Base-by-base conservation (phyloP, 345 rosid species). In the Hirschfeldia incana region DNA sequence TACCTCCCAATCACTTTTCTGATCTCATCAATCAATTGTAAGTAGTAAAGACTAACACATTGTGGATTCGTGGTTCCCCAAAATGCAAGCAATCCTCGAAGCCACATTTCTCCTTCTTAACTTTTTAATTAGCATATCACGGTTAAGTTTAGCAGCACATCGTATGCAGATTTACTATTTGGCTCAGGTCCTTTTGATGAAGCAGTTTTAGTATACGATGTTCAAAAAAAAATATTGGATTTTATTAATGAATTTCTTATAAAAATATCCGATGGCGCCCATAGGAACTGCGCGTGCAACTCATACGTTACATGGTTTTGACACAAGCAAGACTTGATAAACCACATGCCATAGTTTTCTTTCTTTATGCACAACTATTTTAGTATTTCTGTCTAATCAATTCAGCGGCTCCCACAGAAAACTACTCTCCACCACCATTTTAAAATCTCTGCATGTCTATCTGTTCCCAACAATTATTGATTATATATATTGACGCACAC, bases 1-100 rank as follows among this genome's bases (percentile, higher is more conserved):
- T n/a, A n/a, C n/a, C n/a, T n/a, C n/a, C n/a, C n/a, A n/a, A n/a
- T n/a, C n/a, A n/a, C n/a, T n/a, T n/a, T n/a, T n/a, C 83, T 88
- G 80, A 94, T 92, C 83, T 92, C 98, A 21, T 29, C 4, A 29
- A 29, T 4, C 32, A 29, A 4, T 21, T 21, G 21, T 21, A 21
- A 21, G 21, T 21, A 21, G 21, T 21, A 21, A 21, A 21, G 21
- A 21, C 21, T 21, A 21, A 21, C 21, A 21, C 21, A 21, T 21
- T 21, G 21, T 21, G 21, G 21, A 21, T 21, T 21, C 21, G 21
- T 21, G 21, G 21, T 21, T 21, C 21, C 21, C 21, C 21, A 21
- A 21, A 21, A 21, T 21, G 21, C 37, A 34, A 34, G 37, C 37
- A 34, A 34, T 34, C 7, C 37, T 34, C 7, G 37, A 34, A 34